Evolutionary conservation across 2,329 filamentous ascomycete species (phyloP).

Genomic region (Aspergillus aculeatus): DNA sequence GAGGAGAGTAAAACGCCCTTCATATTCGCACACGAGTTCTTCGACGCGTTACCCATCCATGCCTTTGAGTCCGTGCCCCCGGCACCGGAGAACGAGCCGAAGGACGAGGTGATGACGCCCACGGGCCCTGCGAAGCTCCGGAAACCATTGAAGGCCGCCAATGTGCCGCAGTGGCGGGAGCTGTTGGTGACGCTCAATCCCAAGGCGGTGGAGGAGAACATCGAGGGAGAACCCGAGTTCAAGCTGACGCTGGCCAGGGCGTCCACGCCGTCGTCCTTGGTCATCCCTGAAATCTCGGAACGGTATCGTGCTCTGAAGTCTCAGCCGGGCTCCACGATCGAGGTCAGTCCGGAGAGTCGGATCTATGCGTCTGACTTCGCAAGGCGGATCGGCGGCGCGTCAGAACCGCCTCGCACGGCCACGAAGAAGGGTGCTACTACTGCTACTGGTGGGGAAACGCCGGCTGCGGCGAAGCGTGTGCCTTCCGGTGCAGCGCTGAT

Average conservation of each 20-base stretch:
- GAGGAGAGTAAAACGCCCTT: slow-evolving; percentile 74
- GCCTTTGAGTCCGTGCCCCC: slow-evolving; percentile 76
- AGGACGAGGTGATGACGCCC: slow-evolving; percentile 52
- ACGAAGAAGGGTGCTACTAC: slow-evolving; percentile 13
- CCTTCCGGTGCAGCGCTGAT: slow-evolving; percentile 88
- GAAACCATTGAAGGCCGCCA: slow-evolving; percentile 40
- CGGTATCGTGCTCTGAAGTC: slow-evolving; percentile 75
- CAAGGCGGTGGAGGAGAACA: slow-evolving; percentile 52
- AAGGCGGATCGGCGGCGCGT: slow-evolving; percentile 72
- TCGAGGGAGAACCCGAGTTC: slow-evolving; percentile 70
- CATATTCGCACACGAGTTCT: slow-evolving; percentile 97
- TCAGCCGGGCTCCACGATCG: slow-evolving; percentile 69
- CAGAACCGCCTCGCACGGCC: slow-evolving; percentile 29
- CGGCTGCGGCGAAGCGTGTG: slow-evolving; percentile 53
- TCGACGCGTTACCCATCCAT: slow-evolving; percentile 95
- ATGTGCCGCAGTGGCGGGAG: slow-evolving; percentile 71
- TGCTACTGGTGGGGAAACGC: not conserved
- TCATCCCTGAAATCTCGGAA: slow-evolving; percentile 76
- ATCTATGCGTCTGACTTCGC: slow-evolving; percentile 81
- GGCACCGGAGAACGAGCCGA: slow-evolving; percentile 44
- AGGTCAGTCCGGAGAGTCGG: slow-evolving; percentile 84
- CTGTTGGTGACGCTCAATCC: slow-evolving; percentile 71
- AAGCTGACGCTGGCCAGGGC: slow-evolving; percentile 74
- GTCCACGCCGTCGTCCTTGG: slow-evolving; percentile 77
- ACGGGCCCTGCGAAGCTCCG: slow-evolving; percentile 50